These are phyloP conservation scores for Chalciporus sp. DNA, from an alignment of 1,284 basidiomycete genomes.

Conservation along the genomic window DNA sequence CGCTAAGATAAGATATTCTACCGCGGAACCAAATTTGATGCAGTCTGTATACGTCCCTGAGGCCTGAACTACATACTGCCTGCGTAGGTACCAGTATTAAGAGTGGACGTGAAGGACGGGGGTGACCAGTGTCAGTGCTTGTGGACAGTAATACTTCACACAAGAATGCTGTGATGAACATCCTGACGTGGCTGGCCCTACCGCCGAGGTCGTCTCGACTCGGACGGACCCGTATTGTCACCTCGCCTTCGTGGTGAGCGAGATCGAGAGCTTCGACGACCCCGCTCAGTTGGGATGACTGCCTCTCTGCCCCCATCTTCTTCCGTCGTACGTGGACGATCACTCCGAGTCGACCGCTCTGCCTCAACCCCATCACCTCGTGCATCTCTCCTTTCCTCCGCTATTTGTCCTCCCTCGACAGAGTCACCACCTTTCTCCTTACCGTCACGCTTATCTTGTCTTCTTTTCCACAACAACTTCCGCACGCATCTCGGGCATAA, in stretches of 20 bases:
- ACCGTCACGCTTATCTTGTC: conserved; percentile 56
- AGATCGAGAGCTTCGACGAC: conserved; percentile 18
- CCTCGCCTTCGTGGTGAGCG: conserved; percentile 18
- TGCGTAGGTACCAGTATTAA: too few relatives aligned
- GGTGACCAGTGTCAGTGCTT: not conserved
- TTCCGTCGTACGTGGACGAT: not conserved
- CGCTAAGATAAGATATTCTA: not conserved
- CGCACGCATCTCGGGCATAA: conserved; percentile 76
- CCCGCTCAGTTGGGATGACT: not conserved
- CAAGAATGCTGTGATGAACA: not conserved
- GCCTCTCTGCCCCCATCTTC: not conserved
- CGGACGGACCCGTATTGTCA: not conserved
- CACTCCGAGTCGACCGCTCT: not conserved
- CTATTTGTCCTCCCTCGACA: not conserved
- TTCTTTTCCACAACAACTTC: conserved; percentile 86
- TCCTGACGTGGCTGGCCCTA: not conserved
- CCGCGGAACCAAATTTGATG: not conserved
- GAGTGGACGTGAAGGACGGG: too few relatives aligned
- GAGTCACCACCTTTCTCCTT: not conserved
- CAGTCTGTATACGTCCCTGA: too few relatives aligned
- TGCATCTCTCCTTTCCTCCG: not conserved
- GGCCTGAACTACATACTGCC: too few relatives aligned
- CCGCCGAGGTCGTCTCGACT: not conserved
- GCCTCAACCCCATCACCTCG: not conserved
- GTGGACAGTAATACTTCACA: not conserved